Base-by-base conservation (phyloP, 345 rosid genomes). In the Combretum micranthum region DNA sequence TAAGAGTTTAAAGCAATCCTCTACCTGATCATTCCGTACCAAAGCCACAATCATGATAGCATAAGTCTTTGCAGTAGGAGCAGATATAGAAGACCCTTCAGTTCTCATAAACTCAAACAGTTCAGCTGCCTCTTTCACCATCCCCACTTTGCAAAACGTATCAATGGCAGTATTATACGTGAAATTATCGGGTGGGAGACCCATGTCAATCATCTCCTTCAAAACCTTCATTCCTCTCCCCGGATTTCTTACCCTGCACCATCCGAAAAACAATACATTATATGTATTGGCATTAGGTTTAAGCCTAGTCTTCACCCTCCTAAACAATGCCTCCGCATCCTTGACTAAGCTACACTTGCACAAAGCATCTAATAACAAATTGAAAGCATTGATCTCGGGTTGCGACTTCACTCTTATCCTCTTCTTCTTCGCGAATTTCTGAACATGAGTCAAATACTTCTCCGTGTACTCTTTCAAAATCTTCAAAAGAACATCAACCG, bases 191-290 rank as follows among this genome's bases (percentile, higher is more conserved):
- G 96, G 95, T 25, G 76, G 71, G 50, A 73, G 85, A 42, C 99
- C 99, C 55, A 82, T 76, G 56, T 66, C 61, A 44, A 85, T 87
- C 99, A 89, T 93, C 65, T 87, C 92, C 47, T 93, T 92, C 53
- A 89, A 80, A 57, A 81, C 43, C 58, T 39, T 63, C 96, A 85
- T 80, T 49, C 81, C 97, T 62, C 77, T 78, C 42, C 53, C 77
- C 0, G 95, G 97, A 20, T 83, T 79, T 59, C 92, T 87, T 49
- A 89, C 92, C 62, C 97, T 78, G 66, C 95, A 87, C 78, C 96
- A 89, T 44, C 99, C 96, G 32, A 93, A 87, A 66, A 87, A 93
- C 83, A 93, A 70, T 12, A 82, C 69, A 69, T 85, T 89, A 32
- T 67, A 89, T 0, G 90, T 79, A 79, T 69, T 79, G n/a, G 79